Evolutionary conservation across 192 early-diverging fungal species (phyloP).

Genomic region (Backusella macrospora): DNA sequence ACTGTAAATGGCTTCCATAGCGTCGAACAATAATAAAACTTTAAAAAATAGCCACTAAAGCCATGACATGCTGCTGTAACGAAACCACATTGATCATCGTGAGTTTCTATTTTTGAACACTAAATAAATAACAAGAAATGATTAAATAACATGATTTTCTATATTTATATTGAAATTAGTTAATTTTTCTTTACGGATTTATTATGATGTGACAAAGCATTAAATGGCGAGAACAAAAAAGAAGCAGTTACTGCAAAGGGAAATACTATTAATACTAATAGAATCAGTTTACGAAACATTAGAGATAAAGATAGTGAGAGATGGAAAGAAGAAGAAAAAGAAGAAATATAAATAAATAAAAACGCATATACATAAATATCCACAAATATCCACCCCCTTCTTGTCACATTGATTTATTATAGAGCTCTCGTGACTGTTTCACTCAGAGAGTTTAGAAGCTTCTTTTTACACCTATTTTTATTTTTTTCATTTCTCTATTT

Average conservation of each 20-base stretch:
- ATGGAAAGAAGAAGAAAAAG: not conserved
- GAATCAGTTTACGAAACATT: constrained; percentile 2
- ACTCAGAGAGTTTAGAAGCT: not conserved
- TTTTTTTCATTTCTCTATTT: not conserved
- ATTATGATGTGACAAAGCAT: not conserved
- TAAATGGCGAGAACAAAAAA: not conserved
- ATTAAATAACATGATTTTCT: not conserved
- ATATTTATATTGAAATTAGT: not conserved
- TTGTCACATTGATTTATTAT: constrained; percentile 13
- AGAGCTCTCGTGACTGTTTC: constrained; percentile 5
- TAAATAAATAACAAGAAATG: constrained; percentile 1
- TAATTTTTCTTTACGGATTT: not conserved
- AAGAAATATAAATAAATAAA: not conserved
- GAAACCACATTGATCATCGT: constrained; percentile 55
- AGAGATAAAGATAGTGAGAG: not conserved
- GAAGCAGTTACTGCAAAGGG: constrained; percentile 10
- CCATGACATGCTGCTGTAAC: constrained; percentile 62
- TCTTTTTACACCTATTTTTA: constrained; percentile 4
- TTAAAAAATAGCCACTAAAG: constrained; percentile 54
- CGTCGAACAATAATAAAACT: constrained; percentile 54
- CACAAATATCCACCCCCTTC: not conserved
- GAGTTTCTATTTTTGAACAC: constrained; percentile 53
- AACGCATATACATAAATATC: not conserved
- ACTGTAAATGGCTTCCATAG: constrained; percentile 36
- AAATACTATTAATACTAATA: constrained; percentile 4